phyloP scores from a whole-genome alignment of 495 filamentous ascomycete species.

The Aspergillus ellipticus region DNA sequence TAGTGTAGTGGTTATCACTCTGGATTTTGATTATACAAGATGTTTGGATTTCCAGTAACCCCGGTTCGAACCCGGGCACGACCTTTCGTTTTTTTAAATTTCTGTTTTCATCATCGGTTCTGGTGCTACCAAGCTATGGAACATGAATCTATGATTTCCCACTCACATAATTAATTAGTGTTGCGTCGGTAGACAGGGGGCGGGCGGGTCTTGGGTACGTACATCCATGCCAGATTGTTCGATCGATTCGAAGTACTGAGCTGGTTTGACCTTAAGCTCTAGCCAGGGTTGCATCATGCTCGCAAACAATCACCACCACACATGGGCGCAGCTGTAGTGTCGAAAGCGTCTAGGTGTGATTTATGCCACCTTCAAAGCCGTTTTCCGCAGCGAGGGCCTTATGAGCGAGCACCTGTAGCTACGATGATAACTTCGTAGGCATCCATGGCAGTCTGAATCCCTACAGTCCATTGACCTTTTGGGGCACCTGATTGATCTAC shows the following conservation, averaged over 20 bases:
- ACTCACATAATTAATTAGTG: no score
- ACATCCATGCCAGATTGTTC: constrained; percentile 55
- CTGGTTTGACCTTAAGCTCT: constrained; percentile 84
- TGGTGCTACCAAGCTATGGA: no score
- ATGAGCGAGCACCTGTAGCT: constrained; percentile 71
- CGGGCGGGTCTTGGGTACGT: constrained; percentile 51
- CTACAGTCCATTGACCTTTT: constrained; percentile 82
- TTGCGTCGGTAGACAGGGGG: constrained; percentile 41
- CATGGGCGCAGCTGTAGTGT: constrained; percentile 76
- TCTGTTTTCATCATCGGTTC: no score
- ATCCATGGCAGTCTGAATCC: constrained; percentile 83
- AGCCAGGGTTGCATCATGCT: constrained; percentile 79
- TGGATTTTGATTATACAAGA: no score
- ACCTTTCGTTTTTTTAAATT: no score
- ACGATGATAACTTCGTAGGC: constrained; percentile 79
- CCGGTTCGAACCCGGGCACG: no score
- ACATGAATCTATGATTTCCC: constrained; percentile 43
- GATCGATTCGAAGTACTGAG: constrained; percentile 67
- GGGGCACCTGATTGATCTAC: constrained; percentile 70
- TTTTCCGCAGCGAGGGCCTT: constrained; percentile 78
- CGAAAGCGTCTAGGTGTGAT: constrained; percentile 88
- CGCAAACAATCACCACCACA: constrained; percentile 76
- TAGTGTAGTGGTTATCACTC: no score
- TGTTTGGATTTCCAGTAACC: no score
- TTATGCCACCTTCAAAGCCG: constrained; percentile 77